Conservation (phyloP, 768 basidiomycete species). For the Mycena sanguinolenta region DNA sequence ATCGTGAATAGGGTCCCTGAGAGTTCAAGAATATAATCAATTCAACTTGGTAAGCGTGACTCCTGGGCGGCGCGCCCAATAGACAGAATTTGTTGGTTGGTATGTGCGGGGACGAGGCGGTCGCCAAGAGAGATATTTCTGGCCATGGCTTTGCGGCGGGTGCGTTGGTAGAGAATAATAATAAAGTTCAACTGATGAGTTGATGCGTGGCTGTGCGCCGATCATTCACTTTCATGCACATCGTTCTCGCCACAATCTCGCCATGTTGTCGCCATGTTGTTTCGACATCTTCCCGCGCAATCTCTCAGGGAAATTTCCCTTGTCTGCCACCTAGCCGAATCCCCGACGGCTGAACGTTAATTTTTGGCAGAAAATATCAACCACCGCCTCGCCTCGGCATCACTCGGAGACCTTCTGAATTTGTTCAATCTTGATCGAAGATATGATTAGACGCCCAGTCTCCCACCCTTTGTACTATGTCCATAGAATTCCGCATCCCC, state of each 20-base stretch:
- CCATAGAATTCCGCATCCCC: slow-evolving; percentile 29
- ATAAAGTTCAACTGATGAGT: not conserved
- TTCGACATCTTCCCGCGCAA: not conserved
- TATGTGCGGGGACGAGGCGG: not conserved
- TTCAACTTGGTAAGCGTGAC: no score
- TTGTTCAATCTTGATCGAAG: not conserved
- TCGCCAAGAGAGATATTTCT: no score
- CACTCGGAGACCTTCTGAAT: no score
- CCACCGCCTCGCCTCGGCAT: not conserved
- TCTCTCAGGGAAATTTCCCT: not conserved
- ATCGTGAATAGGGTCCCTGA: no score
- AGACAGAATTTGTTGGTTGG: not conserved
- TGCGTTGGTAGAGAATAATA: no score
- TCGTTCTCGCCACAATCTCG: no score
- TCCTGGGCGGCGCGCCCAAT: not conserved
- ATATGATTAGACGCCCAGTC: not conserved
- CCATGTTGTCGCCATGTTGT: not conserved
- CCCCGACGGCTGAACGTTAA: not conserved
- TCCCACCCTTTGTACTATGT: slow-evolving; percentile 5
- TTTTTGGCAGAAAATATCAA: slow-evolving; percentile 21
- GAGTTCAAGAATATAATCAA: no score
- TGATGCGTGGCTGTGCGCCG: not conserved
- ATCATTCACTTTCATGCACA: not conserved
- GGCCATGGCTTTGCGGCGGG: no score
- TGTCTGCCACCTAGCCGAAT: not conserved